phyloP scores from a whole-genome alignment of 2,329 filamentous ascomycete species.

The Neofusicoccum laricinum region DNA sequence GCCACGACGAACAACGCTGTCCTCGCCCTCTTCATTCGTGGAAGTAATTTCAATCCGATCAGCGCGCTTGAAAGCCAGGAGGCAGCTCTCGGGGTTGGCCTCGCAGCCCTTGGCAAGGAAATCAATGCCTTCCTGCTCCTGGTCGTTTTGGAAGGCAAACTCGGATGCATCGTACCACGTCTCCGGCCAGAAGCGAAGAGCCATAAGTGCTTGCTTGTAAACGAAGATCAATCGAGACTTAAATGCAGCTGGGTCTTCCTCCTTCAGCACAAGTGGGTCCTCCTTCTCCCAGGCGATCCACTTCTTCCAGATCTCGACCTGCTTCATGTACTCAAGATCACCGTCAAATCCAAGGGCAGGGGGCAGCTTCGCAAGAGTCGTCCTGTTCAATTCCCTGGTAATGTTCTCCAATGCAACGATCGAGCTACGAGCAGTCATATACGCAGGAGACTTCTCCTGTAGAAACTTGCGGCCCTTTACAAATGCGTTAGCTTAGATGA shows the following conservation, averaged over 20 bases:
- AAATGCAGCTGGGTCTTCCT: slow-evolving; percentile 73
- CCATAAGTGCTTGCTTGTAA: slow-evolving; percentile 92
- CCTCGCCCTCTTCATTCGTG: slow-evolving; percentile 72
- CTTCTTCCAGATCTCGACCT: slow-evolving; percentile 84
- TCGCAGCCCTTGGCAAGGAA: slow-evolving; percentile 79
- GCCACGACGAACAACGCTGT: slow-evolving; percentile 62
- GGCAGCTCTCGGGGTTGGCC: slow-evolving; percentile 89
- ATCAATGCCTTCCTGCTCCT: slow-evolving; percentile 69
- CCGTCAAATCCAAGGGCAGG: slow-evolving; percentile 85
- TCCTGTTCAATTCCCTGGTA: slow-evolving; percentile 70
- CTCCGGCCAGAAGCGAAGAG: slow-evolving; percentile 89
- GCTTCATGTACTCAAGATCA: slow-evolving; percentile 75
- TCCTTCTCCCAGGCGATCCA: slow-evolving; percentile 97
- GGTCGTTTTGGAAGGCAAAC: slow-evolving; percentile 80
- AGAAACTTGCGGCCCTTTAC: slow-evolving; percentile 86
- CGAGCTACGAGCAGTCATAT: slow-evolving; percentile 93
- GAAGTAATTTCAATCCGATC: slow-evolving; percentile 81
- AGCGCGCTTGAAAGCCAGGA: slow-evolving; percentile 84
- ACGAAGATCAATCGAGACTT: slow-evolving; percentile 80
- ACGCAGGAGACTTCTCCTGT: slow-evolving; percentile 85
- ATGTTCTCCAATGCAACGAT: slow-evolving; percentile 90
- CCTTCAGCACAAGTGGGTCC: slow-evolving; percentile 81
- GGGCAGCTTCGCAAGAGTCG: slow-evolving; percentile 75
- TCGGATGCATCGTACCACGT: slow-evolving; percentile 94
- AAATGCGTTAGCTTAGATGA: slow-evolving; percentile 21